Percentiles rank a stretch among this genome's conserved stretches.
These are phyloP conservation scores for Trifolium subterraneum DNA, from an alignment of 306 rosid species.

Conservation along the genomic window DNA sequence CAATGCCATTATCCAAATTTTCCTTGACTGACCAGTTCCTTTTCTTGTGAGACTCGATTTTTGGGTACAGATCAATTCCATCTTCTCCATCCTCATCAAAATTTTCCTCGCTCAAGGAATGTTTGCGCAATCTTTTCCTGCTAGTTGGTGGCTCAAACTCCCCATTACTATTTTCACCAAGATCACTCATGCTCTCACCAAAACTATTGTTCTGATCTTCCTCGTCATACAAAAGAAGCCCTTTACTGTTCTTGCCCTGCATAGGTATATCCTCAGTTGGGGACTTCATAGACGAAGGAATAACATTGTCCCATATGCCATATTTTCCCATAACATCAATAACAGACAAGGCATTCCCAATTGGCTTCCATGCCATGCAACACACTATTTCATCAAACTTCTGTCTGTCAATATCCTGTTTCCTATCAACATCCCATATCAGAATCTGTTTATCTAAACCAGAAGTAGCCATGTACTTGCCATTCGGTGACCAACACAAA, in stretches of 20 bases:
- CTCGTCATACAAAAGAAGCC: slow-evolving; percentile 81
- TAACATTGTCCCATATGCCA: slow-evolving; percentile 90
- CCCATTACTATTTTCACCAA: slow-evolving; percentile 70
- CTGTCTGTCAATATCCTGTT: slow-evolving; percentile 92
- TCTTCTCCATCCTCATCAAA: slow-evolving; percentile 56
- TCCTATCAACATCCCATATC: slow-evolving; percentile 82
- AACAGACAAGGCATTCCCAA: slow-evolving; percentile 79
- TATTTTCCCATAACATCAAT: slow-evolving; percentile 87
- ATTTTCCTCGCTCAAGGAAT: slow-evolving; percentile 51
- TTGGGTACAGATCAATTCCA: slow-evolving; percentile 53
- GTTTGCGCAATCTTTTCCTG: slow-evolving; percentile 77
- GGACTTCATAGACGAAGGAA: slow-evolving; percentile 92
- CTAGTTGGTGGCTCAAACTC: slow-evolving; percentile 62
- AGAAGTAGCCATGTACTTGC: slow-evolving; percentile 88
- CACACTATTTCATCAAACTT: slow-evolving; percentile 84
- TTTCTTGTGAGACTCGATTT: slow-evolving; percentile 68
- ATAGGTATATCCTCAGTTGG: slow-evolving; percentile 86
- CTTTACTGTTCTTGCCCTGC: slow-evolving; percentile 64
- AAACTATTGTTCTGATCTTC: slow-evolving; percentile 69
- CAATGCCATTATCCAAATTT: slow-evolving; percentile 50
- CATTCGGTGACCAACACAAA: slow-evolving; percentile 97
- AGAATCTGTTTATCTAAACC: slow-evolving; percentile 88
- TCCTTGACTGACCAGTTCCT: slow-evolving; percentile 53
- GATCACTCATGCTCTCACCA: slow-evolving; percentile 75
- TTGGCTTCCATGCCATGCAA: slow-evolving; percentile 90